A percentile compares a stretch with the other conserved stretches of the same genome.
phyloP scores from a whole-genome alignment of 306 rosid species.

The Macrotyloma uniflorum region DNA sequence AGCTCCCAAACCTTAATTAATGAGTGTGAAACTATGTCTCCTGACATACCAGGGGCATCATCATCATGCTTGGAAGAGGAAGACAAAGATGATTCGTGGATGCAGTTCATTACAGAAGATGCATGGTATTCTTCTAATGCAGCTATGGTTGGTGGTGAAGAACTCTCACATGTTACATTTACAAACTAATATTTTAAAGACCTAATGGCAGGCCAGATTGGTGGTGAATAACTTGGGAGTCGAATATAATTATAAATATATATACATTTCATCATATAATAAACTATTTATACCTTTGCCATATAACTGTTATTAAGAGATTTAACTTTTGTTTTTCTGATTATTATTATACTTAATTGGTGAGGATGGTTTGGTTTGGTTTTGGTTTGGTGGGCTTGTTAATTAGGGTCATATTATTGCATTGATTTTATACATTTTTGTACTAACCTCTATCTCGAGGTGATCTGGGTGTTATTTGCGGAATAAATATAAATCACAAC shows the following conservation, averaged over 20 bases:
- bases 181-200: constrained; percentile 57
- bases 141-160: constrained; percentile 51
- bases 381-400: constrained; percentile 61
- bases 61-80: constrained; percentile 78
- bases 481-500: constrained; percentile 41
- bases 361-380: constrained; percentile 48
- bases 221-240: constrained; percentile 62
- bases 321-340: constrained; percentile 40
- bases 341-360: constrained; percentile 46
- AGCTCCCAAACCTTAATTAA: constrained; percentile 58
- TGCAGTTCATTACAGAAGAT: constrained; percentile 94
- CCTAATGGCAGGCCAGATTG: constrained; percentile 45
- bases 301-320: constrained; percentile 44
- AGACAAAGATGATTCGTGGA: constrained; percentile 96
- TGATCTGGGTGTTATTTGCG: constrained; percentile 54
- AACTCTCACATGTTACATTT: constrained; percentile 68
- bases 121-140: constrained; percentile 83
- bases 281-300: constrained; percentile 34
- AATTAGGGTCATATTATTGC: constrained; percentile 48
- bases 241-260: constrained; percentile 30
- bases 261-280: constrained; percentile 31
- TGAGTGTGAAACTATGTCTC: constrained; percentile 81
- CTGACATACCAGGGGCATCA: constrained; percentile 71
- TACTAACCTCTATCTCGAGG: constrained; percentile 53
- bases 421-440: constrained; percentile 53